Evolutionary conservation across 805 yeast species (phyloP), one percentile per base, ranked within the genome.

Genomic region (Wickerhamomyces kurtzmanii): DNA sequence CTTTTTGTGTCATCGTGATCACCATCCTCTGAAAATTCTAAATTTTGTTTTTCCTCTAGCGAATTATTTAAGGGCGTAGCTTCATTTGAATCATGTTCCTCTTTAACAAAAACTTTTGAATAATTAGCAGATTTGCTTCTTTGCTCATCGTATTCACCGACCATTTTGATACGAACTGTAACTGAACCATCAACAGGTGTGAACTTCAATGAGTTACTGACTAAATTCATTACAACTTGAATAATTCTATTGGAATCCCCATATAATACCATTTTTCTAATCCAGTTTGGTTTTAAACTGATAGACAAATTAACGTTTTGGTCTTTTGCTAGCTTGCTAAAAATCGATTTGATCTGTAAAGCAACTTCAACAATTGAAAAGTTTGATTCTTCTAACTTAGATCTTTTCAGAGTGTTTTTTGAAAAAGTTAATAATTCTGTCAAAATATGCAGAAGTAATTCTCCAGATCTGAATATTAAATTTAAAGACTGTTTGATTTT

Each of bases 161-260:
- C 31, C n/a, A 78, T 49, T 36, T 62, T 68, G 37, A 80, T 68
- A 2, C 62, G 49, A 7, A 84, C 83, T 17, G 65, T 65, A 9
- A 87, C 93, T 11, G 69, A 65, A 3, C 96, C 97, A 33, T 84
- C 83, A 12, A 75, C 80, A 0, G 95, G 95, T 0, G 97, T 87
- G 44, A 91, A 91, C 50, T 91, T 91, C 42, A 91, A 60, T 1
- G 94, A 76, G 53, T 91, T 89, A 12, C 93, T 79, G 8, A 89
- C 91, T 31, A 91, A 60, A 45, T 91, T 91, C 87, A 89, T 86
- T 6, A 89, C 76, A 27, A 91, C 79, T 51, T 89, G 98, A 31
- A 84, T 72, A 23, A 91, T 82, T 47, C 97, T 64, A 51, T 85
- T 86, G 7, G 91, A 74, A 53, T 89, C 98, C 3, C 96, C 97